Evolutionary conservation across 768 basidiomycete species (phyloP), one percentile per base, ranked within the genome.

Genomic region (Russula earlei): DNA sequence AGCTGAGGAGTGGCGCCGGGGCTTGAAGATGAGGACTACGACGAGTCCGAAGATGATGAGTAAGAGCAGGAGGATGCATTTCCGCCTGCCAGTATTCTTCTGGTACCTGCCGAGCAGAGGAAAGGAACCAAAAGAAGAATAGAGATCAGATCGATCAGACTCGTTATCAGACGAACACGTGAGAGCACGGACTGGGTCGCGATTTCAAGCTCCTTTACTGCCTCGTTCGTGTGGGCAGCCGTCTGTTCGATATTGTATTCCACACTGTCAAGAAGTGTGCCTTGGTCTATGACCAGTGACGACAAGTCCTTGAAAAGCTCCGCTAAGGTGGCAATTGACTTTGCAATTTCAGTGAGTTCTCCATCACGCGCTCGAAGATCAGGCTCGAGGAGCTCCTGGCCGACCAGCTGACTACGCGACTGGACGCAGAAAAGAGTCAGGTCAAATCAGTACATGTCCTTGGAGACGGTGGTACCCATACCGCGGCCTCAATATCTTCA

Each of bases 211-310:
- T 96, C 92, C 64, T 82, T 80, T 36, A 87, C 92, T 20, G 93
- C 91, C 43, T 89, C 88, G 53, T 83, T 71, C 67, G 94, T 77
- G 49, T 91, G 82, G 31, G 80, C 79, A 17, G 86, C 86, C 5
- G 94, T 90, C 69, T 89, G 85, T 69, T 97, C 92, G 50, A 99
- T 88, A 68, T 99, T 99, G 72, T 91, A 99, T 70, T 99, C 96
- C 54, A 98, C 80, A 36, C 91, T 92, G 71, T 98, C 96, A 53
- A 98, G 77, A 31, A 99, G 79, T 27, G 95, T 97, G 27, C 96
- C 96, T 66, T 99, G 96, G 71, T 98, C 96, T 60, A 98, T 97
- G 56, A 99, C 91, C 53, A 99, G 81, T 34, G 79, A 79, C 14
- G 87, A 88, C 44, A 99, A 76, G 67, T 99, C 96, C 65, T 95